A percentile compares a stretch with the other conserved stretches of the same genome.
Evolutionary conservation across 331 rosid species (phyloP).

Genomic region (Malus hybrid): DNA sequence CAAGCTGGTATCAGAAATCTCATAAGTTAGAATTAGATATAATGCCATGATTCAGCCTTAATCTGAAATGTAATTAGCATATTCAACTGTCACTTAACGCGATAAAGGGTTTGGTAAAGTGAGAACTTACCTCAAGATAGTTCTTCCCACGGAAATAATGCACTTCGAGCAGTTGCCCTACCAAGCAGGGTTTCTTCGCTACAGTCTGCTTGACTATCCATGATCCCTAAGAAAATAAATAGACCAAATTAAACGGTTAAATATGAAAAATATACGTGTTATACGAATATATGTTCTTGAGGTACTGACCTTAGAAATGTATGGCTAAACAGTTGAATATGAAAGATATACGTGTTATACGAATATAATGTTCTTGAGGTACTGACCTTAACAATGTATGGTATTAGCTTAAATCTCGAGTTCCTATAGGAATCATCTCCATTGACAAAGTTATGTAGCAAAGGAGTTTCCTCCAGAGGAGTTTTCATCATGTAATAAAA

Average conservation of each 20-base stretch:
- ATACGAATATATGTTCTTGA: not conserved
- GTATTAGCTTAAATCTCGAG: constrained; percentile 94
- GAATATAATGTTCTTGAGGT: too few species aligned
- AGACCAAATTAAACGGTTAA: not conserved
- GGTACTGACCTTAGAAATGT: constrained; percentile 78
- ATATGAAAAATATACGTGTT: not conserved
- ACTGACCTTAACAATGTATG: constrained; percentile 11
- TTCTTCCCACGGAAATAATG: constrained; percentile 62
- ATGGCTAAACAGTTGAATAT: constrained; percentile 25
- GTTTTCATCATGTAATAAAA: constrained; percentile 66
- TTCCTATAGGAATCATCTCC: constrained; percentile 87
- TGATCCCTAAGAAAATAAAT: constrained; percentile 57
- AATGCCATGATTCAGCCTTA: too few species aligned
- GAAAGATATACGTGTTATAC: too few species aligned
- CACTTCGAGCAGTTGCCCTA: constrained; percentile 64
- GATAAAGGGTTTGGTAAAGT: not conserved
- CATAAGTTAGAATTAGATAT: constrained; percentile 6
- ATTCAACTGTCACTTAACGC: not conserved
- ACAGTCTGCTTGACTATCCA: constrained; percentile 98
- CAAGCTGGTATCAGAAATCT: constrained; percentile 34
- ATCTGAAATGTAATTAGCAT: not conserved
- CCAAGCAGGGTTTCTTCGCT: constrained; percentile 80
- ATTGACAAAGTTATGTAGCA: constrained; percentile 58
- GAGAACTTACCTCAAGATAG: constrained; percentile 65
- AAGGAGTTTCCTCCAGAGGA: constrained; percentile 67